A percentile compares a stretch with the other conserved stretches of the same genome.
phyloP scores from a whole-genome alignment of 2,329 filamentous ascomycete genomes.

The Ploettnerulaceae sp. region DNA sequence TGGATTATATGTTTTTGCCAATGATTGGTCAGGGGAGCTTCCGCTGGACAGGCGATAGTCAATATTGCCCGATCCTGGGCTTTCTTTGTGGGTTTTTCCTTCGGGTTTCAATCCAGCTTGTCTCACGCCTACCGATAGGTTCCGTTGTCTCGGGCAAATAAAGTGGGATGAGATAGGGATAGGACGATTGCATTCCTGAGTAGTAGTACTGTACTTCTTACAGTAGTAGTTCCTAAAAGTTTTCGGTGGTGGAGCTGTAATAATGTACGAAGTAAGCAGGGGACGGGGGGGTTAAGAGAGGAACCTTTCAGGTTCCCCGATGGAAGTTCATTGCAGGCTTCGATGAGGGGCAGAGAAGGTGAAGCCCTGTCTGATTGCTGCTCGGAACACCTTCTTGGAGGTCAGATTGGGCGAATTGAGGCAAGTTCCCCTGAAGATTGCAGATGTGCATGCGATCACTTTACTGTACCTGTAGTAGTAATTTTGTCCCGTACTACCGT shows the following conservation, averaged over 20 bases:
- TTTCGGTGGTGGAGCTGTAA: not conserved
- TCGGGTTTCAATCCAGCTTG: not conserved
- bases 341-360: slow-evolving; percentile 20
- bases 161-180: slow-evolving; percentile 4
- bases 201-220: too few species aligned
- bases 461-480: too few species aligned
- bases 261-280: not conserved
- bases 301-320: too few species aligned
- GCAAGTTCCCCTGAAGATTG: slow-evolving; percentile 11
- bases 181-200: too few species aligned
- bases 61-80: not conserved
- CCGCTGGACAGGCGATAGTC: not conserved
- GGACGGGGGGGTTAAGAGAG: not conserved
- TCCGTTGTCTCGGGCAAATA: slow-evolving; percentile 10
- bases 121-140: slow-evolving; percentile 6
- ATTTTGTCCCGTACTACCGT: too few species aligned
- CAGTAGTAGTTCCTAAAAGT: not conserved
- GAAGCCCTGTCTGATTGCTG: not conserved
- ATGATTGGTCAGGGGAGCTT: not conserved
- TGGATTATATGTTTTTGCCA: not conserved
- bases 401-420: slow-evolving; percentile 3
- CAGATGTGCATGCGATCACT: not conserved
- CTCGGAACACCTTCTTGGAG: too few species aligned
- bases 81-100: not conserved
- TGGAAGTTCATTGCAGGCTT: slow-evolving; percentile 22